Percentiles rank a stretch among this genome's conserved stretches.
These are phyloP conservation scores for Didymella segeticola DNA, from an alignment of 2,329 filamentous ascomycete species.

Conservation along the genomic window DNA sequence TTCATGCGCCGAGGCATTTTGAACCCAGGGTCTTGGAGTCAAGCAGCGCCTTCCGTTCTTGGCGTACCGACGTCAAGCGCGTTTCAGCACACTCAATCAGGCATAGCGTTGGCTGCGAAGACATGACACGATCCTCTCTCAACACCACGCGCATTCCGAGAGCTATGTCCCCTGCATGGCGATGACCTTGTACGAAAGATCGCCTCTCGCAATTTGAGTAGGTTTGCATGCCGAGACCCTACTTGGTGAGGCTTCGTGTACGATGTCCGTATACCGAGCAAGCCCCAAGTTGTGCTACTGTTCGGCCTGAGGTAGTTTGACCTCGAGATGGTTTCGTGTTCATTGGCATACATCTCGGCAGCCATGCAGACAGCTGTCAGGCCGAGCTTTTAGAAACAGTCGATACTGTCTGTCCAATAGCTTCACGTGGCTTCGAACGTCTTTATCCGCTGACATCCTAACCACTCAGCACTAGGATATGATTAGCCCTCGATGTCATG, in stretches of 20 bases:
- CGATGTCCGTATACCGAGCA: conserved; percentile 3
- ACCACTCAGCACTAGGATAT: background rate
- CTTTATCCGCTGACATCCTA: background rate
- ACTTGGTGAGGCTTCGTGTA: background rate
- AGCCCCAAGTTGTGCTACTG: background rate
- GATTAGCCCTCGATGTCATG: background rate
- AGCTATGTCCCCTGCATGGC: conserved; percentile 13
- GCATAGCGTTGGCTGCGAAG: background rate
- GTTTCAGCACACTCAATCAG: conserved; percentile 7
- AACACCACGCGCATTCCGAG: conserved; percentile 18
- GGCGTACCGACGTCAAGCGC: conserved; percentile 15
- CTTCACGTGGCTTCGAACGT: background rate
- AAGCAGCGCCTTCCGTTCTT: conserved; percentile 15
- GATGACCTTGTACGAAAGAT: conserved; percentile 12
- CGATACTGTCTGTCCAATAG: background rate
- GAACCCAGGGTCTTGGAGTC: conserved; percentile 3
- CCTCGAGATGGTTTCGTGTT: conserved; percentile 9
- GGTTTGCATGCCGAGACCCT: conserved; percentile 3
- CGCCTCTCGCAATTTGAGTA: conserved; percentile 4
- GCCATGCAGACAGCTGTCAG: conserved; percentile 8
- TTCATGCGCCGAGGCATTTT: conserved; percentile 18
- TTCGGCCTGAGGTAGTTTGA: conserved; percentile 9
- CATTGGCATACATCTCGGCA: conserved; percentile 10
- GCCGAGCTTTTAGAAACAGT: background rate
- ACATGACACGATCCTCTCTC: conserved; percentile 15